Percentiles rank a stretch among this genome's conserved stretches.
phyloP scores from a whole-genome alignment of 2,329 filamentous ascomycete species.

The Fusarium beomiforme region DNA sequence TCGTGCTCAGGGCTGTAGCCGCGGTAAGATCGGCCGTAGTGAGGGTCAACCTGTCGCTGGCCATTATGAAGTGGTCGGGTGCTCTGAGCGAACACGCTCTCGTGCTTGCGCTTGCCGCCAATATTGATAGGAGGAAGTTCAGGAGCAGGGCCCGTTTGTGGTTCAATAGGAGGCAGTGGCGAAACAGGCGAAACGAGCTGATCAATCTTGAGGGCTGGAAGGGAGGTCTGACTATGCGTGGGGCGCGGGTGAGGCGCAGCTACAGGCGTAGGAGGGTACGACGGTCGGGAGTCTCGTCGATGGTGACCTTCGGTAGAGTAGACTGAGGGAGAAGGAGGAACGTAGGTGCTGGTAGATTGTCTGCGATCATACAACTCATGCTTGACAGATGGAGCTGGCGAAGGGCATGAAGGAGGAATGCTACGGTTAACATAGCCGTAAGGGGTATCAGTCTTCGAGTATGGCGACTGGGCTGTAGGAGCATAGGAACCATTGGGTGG shows the following conservation, averaged over 20 bases:
- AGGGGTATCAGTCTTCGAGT: conserved; percentile 52
- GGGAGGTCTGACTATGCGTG: conserved; percentile 38
- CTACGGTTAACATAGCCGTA: conserved; percentile 48
- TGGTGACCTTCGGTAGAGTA: conserved; percentile 45
- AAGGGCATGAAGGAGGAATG: conserved; percentile 44
- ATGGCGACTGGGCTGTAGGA: conserved; percentile 53
- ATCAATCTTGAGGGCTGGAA: conserved; percentile 51
- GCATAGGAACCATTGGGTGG: conserved; percentile 49
- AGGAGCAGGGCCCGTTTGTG: conserved; percentile 46
- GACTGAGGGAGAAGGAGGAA: conserved; percentile 52
- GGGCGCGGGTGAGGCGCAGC: conserved; percentile 41
- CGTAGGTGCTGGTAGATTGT: conserved; percentile 48
- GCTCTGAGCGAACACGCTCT: conserved; percentile 48
- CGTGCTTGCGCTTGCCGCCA: conserved; percentile 52
- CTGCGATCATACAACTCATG: conserved; percentile 53
- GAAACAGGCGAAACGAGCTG: conserved; percentile 44
- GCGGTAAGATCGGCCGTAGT: conserved; percentile 40
- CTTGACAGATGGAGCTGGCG: conserved; percentile 45
- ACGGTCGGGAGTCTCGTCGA: conserved; percentile 46
- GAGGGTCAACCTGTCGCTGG: conserved; percentile 49
- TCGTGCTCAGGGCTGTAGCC: conserved; percentile 43
- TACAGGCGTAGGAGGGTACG: conserved; percentile 43
- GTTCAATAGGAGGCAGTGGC: conserved; percentile 49
- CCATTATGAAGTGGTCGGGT: conserved; percentile 50
- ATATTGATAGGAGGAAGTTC: conserved; percentile 40